These are phyloP conservation scores for Populus nigra DNA, from an alignment of 345 rosid species.

Conservation along the genomic window DNA sequence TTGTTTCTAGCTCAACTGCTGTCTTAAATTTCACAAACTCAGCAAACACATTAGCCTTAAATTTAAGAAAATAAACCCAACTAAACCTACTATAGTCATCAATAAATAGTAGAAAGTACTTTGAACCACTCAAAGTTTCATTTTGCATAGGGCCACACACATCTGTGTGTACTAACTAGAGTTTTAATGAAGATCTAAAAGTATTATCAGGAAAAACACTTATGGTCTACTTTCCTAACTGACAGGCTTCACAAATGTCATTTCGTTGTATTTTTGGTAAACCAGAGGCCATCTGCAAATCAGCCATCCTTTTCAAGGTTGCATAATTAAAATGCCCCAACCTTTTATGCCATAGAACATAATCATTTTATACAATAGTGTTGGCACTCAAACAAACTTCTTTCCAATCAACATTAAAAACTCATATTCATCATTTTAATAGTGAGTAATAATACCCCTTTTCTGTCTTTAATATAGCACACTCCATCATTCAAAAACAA, in stretches of 20 bases:
- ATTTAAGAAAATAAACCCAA: neutral
- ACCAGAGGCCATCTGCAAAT: too few relatives aligned
- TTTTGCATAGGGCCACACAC: neutral
- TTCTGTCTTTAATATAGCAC: too few relatives aligned
- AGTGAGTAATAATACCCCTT: fast-evolving
- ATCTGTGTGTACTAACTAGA: neutral
- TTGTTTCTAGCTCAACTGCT: neutral
- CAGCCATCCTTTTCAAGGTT: too few relatives aligned
- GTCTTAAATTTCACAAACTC: neutral
- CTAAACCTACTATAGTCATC: neutral
- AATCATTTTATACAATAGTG: too few relatives aligned
- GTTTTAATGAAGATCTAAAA: neutral
- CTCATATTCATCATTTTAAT: too few relatives aligned
- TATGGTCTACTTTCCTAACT: neutral
- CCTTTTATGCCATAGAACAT: too few relatives aligned
- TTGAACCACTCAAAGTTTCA: neutral
- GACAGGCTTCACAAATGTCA: neutral
- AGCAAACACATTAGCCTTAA: neutral
- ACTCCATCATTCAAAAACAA: too few relatives aligned
- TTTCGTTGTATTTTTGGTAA: too few relatives aligned
- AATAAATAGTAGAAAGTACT: neutral
- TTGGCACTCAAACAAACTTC: too few relatives aligned
- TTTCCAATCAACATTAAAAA: too few relatives aligned
- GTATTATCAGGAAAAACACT: too few relatives aligned
- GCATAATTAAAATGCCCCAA: too few relatives aligned